phyloP scores from a whole-genome alignment of 2,329 filamentous ascomycete genomes.

The Alternaria triticina region DNA sequence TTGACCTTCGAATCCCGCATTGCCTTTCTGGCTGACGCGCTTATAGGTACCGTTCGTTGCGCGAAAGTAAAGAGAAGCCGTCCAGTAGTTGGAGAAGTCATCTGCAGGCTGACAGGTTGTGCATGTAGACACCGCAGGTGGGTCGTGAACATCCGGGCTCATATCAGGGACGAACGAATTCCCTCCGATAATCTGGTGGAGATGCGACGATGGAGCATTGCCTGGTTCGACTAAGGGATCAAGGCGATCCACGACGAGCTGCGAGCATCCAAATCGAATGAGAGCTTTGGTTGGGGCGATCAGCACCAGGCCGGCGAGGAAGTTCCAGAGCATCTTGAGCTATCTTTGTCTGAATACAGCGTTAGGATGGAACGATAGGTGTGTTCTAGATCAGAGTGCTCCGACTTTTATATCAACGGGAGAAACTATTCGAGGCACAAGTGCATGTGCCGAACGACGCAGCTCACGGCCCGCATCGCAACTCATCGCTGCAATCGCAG shows the following conservation, averaged over 20 bases:
- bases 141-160: conserved; percentile 27
- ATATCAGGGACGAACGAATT: conserved; percentile 34
- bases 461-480: background rate
- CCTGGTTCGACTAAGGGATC: conserved; percentile 36
- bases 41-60: conserved; percentile 35
- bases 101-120: conserved; percentile 32
- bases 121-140: conserved; percentile 30
- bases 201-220: conserved; percentile 25
- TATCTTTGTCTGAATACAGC: background rate
- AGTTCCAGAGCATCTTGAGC: conserved; percentile 23
- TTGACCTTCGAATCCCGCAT: conserved; percentile 34
- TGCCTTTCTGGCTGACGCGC: conserved; percentile 31
- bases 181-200: conserved; percentile 38
- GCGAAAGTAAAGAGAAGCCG: conserved; percentile 31
- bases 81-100: conserved; percentile 35
- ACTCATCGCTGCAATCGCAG: background rate
- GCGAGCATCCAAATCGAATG: conserved; percentile 36
- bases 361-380: background rate
- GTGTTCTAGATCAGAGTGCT: background rate
- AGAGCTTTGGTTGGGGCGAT: conserved; percentile 26
- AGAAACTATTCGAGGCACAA: background rate
- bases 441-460: background rate
- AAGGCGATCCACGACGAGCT: conserved; percentile 36
- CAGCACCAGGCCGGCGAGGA: conserved; percentile 21
- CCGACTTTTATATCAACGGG: background rate